A percentile compares a stretch with the other conserved stretches of the same genome.
These are phyloP conservation scores for Harringtonia lauricola DNA, from an alignment of 2,329 filamentous ascomycete genomes.

Conservation along the genomic window DNA sequence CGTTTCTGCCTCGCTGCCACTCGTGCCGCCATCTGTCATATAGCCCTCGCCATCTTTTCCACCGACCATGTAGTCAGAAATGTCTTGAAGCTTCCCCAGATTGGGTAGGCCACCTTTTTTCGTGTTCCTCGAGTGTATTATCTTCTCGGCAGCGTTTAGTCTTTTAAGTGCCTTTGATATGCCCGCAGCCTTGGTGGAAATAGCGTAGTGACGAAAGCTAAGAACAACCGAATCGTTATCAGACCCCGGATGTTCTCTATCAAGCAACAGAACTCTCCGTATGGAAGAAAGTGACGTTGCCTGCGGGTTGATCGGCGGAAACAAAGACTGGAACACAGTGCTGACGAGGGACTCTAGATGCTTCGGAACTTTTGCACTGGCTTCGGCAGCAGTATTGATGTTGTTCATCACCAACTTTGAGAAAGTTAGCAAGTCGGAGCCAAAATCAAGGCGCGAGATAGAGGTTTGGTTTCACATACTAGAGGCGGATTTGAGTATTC, in stretches of 20 bases:
- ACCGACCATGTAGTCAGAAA: conserved; percentile 88
- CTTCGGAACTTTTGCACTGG: conserved; percentile 66
- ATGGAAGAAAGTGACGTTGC: conserved; percentile 85
- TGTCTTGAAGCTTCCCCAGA: conserved; percentile 80
- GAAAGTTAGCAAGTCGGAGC: conserved; percentile 14
- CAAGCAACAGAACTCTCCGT: conserved; percentile 78
- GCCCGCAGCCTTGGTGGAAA: conserved; percentile 76
- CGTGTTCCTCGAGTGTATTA: conserved; percentile 49
- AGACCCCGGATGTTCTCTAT: conserved; percentile 55
- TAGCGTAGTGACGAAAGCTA: conserved; percentile 88
- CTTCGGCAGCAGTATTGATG: conserved; percentile 56
- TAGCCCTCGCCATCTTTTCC: conserved; percentile 70
- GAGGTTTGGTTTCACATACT: conserved; percentile 30
- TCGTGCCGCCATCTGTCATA: conserved; percentile 64
- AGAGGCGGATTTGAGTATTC: conserved; percentile 79
- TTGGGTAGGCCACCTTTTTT: conserved; percentile 72
- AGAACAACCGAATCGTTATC: conserved; percentile 66
- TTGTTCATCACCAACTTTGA: conserved; percentile 91
- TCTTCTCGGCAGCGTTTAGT: conserved; percentile 75
- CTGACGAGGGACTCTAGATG: conserved; percentile 90
- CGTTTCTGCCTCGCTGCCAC: conserved; percentile 85
- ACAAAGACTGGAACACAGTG: conserved; percentile 90
- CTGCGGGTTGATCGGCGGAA: conserved; percentile 91
- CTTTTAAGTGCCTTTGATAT: conserved; percentile 75
- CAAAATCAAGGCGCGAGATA: neutral